Percentiles rank a stretch among this genome's conserved stretches.
These are phyloP conservation scores for Biscutella laevigata DNA, from an alignment of 441 rosid genomes.

Conservation along the genomic window DNA sequence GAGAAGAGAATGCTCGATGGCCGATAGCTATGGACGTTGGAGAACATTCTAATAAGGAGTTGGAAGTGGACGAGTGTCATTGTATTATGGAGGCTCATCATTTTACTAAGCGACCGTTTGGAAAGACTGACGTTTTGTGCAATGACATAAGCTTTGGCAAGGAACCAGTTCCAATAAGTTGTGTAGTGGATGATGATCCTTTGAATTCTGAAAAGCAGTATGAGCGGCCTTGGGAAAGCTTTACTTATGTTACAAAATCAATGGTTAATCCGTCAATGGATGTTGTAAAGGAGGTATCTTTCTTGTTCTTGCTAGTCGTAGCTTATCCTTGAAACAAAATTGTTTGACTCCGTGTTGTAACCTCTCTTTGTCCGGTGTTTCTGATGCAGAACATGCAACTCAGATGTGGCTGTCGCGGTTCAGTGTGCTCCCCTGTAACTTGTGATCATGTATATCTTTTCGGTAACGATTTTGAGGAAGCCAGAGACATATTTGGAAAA, in stretches of 20 bases:
- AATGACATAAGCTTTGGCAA: constrained; percentile 81
- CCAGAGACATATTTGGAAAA: constrained; percentile 74
- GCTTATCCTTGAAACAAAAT: background rate
- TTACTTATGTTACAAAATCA: constrained; percentile 57
- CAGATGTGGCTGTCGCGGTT: constrained; percentile 63
- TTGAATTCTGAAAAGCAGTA: constrained; percentile 33
- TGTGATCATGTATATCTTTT: constrained; percentile 96
- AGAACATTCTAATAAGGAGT: constrained; percentile 30
- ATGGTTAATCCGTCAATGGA: constrained; percentile 42
- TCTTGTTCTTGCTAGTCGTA: background rate
- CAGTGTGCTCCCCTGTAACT: constrained; percentile 54
- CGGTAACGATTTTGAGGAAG: constrained; percentile 82
- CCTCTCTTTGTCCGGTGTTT: background rate
- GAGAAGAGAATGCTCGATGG: constrained; percentile 29
- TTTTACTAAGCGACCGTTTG: constrained; percentile 39
- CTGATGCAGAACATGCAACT: constrained; percentile 58
- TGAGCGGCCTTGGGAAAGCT: constrained; percentile 74
- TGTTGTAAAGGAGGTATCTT: constrained; percentile 55
- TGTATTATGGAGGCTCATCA: constrained; percentile 56
- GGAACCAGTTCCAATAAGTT: constrained; percentile 63
- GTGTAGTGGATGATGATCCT: constrained; percentile 62
- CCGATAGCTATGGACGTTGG: constrained; percentile 22
- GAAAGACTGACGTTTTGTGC: constrained; percentile 48
- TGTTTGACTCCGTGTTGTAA: constrained; percentile 5
- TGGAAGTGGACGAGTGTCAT: constrained; percentile 87